These are phyloP conservation scores for Blastobotrys elegans DNA, from an alignment of 1,139 yeast species.

Conservation along the genomic window DNA sequence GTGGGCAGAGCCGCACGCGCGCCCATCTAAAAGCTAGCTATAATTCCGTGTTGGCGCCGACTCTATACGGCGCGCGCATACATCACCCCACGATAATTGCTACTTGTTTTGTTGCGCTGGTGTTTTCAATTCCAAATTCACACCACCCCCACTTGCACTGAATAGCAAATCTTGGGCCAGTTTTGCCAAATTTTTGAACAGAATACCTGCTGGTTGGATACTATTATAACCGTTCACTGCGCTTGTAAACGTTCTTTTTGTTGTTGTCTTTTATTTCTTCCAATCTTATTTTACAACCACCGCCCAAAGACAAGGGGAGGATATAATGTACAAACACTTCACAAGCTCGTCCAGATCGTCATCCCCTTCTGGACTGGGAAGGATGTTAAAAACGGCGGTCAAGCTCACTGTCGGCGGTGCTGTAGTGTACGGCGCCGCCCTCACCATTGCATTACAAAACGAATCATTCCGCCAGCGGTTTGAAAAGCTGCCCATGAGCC, in stretches of 20 bases:
- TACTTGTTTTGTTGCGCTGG: neutral
- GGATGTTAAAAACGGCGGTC: neutral
- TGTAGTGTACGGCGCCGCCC: constrained; percentile 2
- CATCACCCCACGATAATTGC: neutral
- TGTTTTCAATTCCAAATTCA: neutral
- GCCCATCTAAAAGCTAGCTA: too few relatives aligned
- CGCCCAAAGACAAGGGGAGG: neutral
- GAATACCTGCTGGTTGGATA: too few relatives aligned
- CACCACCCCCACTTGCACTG: too few relatives aligned
- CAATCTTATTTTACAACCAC: neutral
- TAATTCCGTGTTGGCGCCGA: too few relatives aligned
- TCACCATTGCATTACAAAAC: constrained; percentile 11
- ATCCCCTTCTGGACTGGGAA: neutral
- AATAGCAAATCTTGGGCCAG: too few relatives aligned
- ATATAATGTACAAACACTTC: neutral
- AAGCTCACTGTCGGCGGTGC: neutral
- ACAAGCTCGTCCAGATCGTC: neutral
- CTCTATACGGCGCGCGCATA: too few relatives aligned
- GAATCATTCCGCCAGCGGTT: constrained; percentile 17
- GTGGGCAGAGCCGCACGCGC: too few relatives aligned
- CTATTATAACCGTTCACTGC: too few relatives aligned
- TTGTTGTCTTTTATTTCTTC: neutral
- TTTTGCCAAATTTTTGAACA: neutral
- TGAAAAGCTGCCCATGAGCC: constrained; percentile 26
- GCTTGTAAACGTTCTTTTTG: too few relatives aligned